These are phyloP conservation scores for Drechmeria coniospora DNA, from an alignment of 2,329 filamentous ascomycete species.

Conservation along the genomic window DNA sequence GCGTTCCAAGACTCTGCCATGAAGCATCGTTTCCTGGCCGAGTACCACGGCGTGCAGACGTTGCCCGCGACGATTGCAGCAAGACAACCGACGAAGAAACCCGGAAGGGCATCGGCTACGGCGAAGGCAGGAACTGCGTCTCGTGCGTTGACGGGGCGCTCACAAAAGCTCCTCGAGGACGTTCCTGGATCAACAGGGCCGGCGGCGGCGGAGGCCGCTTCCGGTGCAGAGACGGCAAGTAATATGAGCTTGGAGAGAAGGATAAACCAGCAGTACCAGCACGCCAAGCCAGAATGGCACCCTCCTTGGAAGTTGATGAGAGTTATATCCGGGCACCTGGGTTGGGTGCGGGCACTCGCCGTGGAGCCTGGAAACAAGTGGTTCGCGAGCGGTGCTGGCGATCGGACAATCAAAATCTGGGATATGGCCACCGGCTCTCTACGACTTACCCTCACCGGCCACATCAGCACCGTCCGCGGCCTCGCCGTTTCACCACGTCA, in stretches of 20 bases:
- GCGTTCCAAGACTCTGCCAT: conserved; percentile 17
- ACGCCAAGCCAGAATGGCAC: conserved; percentile 81
- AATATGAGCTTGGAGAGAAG: conserved; percentile 17
- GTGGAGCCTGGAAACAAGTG: conserved; percentile 95
- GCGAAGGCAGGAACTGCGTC: conserved; percentile 28
- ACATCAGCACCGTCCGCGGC: conserved; percentile 85
- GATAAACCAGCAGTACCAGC: conserved; percentile 13
- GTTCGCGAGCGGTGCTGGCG: conserved; percentile 91
- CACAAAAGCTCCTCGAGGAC: conserved; percentile 24
- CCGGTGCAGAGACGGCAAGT: conserved; percentile 7
- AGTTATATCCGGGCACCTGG: conserved; percentile 89
- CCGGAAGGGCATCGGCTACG: conserved; percentile 13
- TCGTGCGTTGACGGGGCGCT: conserved; percentile 15
- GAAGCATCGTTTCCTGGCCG: conserved; percentile 42
- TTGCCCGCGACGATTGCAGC: conserved; percentile 65
- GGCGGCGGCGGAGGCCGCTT: conserved; percentile 15
- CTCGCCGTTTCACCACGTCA: conserved; percentile 85
- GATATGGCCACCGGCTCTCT: conserved; percentile 81
- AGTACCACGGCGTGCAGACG: conserved; percentile 66
- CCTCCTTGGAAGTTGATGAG: conserved; percentile 97
- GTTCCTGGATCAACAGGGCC: conserved; percentile 21
- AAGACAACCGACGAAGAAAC: conserved; percentile 47
- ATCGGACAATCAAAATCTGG: conserved; percentile 98
- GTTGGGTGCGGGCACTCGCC: conserved; percentile 80
- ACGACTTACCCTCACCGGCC: conserved; percentile 74